These are phyloP conservation scores for Marvania coccoides DNA, from an alignment of 139 green algal species.

Conservation along the genomic window DNA sequence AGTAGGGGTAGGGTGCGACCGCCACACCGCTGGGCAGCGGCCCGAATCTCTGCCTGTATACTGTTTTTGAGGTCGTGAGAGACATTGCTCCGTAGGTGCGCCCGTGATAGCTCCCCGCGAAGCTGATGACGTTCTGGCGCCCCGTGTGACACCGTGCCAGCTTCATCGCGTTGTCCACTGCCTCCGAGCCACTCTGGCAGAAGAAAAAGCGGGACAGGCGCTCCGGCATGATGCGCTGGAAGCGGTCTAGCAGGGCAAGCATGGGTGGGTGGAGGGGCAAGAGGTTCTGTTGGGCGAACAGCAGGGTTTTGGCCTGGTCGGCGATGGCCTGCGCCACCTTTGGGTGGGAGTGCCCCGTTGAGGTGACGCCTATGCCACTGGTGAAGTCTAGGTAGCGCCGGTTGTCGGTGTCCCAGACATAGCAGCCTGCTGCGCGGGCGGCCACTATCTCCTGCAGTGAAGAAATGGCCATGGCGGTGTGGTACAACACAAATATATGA, in stretches of 20 bases:
- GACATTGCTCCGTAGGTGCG: constrained; percentile 74
- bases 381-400: constrained; percentile 66
- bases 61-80: constrained; percentile 68
- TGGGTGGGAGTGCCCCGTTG: constrained; percentile 79
- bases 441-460: constrained; percentile 59
- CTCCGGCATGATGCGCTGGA: constrained; percentile 44
- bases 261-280: constrained; percentile 31
- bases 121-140: constrained; percentile 67
- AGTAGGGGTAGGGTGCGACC: constrained; percentile 73
- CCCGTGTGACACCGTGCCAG: constrained; percentile 64
- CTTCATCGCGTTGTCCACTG: constrained; percentile 82
- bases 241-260: constrained; percentile 42
- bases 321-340: constrained; percentile 66
- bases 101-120: constrained; percentile 76
- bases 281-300: constrained; percentile 80
- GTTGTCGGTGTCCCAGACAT: constrained; percentile 55
- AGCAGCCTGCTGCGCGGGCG: constrained; percentile 44
- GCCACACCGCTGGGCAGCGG: constrained; percentile 57
- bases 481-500: too few species aligned
- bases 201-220: constrained; percentile 52
- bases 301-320: constrained; percentile 53
- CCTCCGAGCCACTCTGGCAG: constrained; percentile 65
- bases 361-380: constrained; percentile 64
- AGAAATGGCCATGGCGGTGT: too few species aligned
- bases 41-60: constrained; percentile 65